These are phyloP conservation scores for Monilinia aucupariae DNA, from an alignment of 2,329 filamentous ascomycete genomes.

Conservation along the genomic window DNA sequence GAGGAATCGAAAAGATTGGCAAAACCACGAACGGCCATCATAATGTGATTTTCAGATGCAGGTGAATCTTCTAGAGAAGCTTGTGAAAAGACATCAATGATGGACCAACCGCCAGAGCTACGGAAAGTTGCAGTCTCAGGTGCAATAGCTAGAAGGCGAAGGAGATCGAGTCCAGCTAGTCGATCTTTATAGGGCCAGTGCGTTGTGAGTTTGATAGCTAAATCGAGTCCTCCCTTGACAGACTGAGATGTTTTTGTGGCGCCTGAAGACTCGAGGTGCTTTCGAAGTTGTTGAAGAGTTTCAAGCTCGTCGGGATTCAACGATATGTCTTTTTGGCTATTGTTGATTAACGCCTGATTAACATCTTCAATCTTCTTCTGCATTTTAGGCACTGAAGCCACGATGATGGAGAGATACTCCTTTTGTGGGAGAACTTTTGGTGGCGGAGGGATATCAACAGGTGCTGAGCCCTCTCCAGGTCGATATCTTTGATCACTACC, in stretches of 20 bases:
- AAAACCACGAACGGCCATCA: constrained; percentile 78
- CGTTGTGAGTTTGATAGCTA: constrained; percentile 67
- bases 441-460: constrained; percentile 35
- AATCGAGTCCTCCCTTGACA: constrained; percentile 51
- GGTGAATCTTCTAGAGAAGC: constrained; percentile 53
- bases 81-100: constrained; percentile 55
- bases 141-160: constrained; percentile 73
- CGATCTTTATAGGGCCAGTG: constrained; percentile 76
- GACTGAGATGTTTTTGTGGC: constrained; percentile 38
- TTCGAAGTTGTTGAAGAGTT: constrained; percentile 54
- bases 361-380: constrained; percentile 71
- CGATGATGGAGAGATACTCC: constrained; percentile 70
- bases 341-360: constrained; percentile 66
- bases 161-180: constrained; percentile 77
- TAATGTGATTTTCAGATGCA: constrained; percentile 71
- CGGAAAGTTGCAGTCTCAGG: constrained; percentile 59
- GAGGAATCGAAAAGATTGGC: constrained; percentile 77
- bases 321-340: constrained; percentile 66
- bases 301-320: constrained; percentile 68
- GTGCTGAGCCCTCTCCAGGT: constrained; percentile 56
- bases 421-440: constrained; percentile 68
- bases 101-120: constrained; percentile 47
- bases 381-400: constrained; percentile 65
- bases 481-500: constrained; percentile 74
- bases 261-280: constrained; percentile 53